These are phyloP conservation scores for Neonectria sp. DNA, from an alignment of 2,329 filamentous ascomycete genomes.

Conservation along the genomic window DNA sequence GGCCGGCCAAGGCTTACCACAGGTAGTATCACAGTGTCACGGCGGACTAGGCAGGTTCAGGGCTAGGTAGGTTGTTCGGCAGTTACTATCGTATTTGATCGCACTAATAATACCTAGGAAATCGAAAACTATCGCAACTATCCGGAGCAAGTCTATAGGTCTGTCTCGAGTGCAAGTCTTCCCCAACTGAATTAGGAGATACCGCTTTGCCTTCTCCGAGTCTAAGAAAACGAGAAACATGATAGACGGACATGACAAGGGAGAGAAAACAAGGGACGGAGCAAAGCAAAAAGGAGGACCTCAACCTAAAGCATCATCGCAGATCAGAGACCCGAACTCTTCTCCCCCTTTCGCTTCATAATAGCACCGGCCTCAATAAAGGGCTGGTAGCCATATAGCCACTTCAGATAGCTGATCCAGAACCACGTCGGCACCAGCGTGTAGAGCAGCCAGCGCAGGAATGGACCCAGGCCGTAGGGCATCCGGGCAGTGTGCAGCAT, in stretches of 20 bases:
- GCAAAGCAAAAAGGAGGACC: conserved; percentile 3
- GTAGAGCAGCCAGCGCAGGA: conserved; percentile 28
- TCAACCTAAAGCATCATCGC: conserved; percentile 2
- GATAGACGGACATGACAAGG: neutral
- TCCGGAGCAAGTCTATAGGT: neutral
- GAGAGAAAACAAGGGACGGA: neutral
- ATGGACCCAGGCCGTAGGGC: conserved; percentile 20
- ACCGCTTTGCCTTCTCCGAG: neutral
- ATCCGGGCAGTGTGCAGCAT: conserved; percentile 26
- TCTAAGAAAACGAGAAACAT: neutral
- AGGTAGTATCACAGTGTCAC: neutral
- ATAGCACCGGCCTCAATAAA: conserved; percentile 18
- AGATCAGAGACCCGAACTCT: conserved; percentile 1
- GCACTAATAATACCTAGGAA: neutral
- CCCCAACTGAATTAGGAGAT: neutral
- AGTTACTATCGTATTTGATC: neutral
- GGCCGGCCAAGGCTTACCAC: neutral
- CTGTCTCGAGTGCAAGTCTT: neutral
- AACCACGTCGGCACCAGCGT: conserved; percentile 27
- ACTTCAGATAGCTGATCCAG: conserved; percentile 27
- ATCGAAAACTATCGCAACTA: neutral
- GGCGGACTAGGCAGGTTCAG: neutral
- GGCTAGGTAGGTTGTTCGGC: neutral
- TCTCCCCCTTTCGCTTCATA: conserved; percentile 20
- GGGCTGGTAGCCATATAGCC: conserved; percentile 28